Evolutionary conservation across 2,329 filamentous ascomycete species (phyloP), one percentile per base, ranked within the genome.

Genomic region (Didymella arachidicola): DNA sequence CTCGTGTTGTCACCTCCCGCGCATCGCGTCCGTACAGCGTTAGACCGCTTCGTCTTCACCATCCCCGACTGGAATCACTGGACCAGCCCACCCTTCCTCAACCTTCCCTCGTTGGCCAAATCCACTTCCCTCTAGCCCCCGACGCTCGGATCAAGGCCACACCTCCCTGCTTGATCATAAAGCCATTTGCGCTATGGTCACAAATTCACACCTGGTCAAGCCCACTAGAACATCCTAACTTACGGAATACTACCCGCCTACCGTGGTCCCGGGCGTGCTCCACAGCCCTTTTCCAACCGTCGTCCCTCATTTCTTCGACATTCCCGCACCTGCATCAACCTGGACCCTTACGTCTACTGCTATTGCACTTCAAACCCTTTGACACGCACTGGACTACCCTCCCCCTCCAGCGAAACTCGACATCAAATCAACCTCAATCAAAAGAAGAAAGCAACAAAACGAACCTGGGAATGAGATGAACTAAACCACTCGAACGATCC

Each of bases 201-300:
- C 67, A 60, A 60, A 71, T 60, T 74, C 73, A 72, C 71, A 72
- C 74, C 73, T 74, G 69, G 73, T 69, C 64, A 70, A 69, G 65
- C 70, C 69, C 68, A 73, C 74, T 77, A 77, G 73, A 77, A 73
- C 67, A 67, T 68, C 70, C 72, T 70, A 71, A 68, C 61, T 67
- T 68, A 70, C 75, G 74, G 72, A 72, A 76, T 68, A 71, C 70
- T 70, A 75, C 72, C 75, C 75, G 74, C 69, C 71, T 76, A 78
- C 76, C 76, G 75, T 77, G 71, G 72, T 70, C 70, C 75, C 74
- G 76, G 76, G 73, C 71, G 67, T 67, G 64, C 72, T 74, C 73
- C 73, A 76, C 72, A 76, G 69, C 69, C 75, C 72, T 75, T 75
- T 75, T 68, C 70, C 73, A 76, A 72, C 72, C 68, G 68, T 75